Evolutionary conservation across 352 stramenopile genomes (phyloP).

Genomic region (Pythium plurisporium): DNA sequence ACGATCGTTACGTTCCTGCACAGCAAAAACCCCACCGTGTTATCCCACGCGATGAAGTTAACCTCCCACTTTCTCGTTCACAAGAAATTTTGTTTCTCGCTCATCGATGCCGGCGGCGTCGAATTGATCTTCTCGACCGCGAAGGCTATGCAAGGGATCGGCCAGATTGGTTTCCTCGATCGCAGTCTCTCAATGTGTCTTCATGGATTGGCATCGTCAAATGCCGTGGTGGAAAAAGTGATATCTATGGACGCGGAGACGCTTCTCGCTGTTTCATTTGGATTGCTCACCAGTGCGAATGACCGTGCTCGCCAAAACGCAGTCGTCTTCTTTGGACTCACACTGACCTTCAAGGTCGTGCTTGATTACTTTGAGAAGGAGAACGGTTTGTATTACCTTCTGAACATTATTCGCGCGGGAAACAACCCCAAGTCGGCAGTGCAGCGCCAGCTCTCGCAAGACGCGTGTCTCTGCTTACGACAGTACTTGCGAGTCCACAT

Average conservation of each 20-base stretch:
- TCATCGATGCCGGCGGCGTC: constrained; percentile 72
- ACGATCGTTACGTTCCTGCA: constrained; percentile 83
- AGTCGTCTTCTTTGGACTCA: constrained; percentile 82
- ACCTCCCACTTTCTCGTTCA: constrained; percentile 84
- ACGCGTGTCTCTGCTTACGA: constrained; percentile 77
- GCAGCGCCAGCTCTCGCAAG: constrained; percentile 76
- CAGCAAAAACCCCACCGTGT: constrained; percentile 74
- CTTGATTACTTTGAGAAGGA: constrained; percentile 83
- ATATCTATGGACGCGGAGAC: constrained; percentile 49
- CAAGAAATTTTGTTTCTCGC: constrained; percentile 78
- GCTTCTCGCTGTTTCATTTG: constrained; percentile 58
- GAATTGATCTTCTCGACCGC: constrained; percentile 64
- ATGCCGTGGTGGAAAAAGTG: constrained; percentile 72
- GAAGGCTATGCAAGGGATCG: constrained; percentile 47
- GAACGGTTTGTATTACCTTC: constrained; percentile 75
- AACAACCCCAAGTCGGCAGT: constrained; percentile 72
- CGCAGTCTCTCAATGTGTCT: constrained; percentile 83
- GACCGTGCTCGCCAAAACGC: constrained; percentile 77
- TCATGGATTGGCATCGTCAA: constrained; percentile 77
- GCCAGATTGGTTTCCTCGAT: constrained; percentile 60
- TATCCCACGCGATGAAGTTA: constrained; percentile 79
- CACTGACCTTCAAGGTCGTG: constrained; percentile 72
- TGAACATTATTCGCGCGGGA: constrained; percentile 82
- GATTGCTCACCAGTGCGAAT: constrained; percentile 67
- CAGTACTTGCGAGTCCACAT: constrained; percentile 85